Evolutionary conservation across 1,284 basidiomycete genomes (phyloP), one percentile per base, ranked within the genome.

Genomic region (Ustilago xerochloae): DNA sequence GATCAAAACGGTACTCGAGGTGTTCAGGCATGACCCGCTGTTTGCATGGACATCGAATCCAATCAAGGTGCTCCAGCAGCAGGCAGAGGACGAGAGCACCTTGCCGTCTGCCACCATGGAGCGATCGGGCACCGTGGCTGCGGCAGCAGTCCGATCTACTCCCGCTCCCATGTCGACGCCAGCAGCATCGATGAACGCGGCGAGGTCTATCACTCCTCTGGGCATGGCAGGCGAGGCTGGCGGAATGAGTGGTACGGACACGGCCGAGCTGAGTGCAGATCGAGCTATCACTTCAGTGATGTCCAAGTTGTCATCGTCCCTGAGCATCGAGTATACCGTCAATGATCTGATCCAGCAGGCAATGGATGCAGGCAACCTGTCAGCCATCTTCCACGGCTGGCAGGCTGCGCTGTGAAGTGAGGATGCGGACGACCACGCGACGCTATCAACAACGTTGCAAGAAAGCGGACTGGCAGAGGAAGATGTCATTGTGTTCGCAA

Each of bases 11-110:
- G 91, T 99, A 0, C 88, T 99, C 35, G 95, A 97, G 81, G 96
- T 98, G 12, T 97, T 98, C 89, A 94, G 93, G 84, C 90, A 97
- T 81, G 96, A 99, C 85, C 96, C 97, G 0, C 88, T 99, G 13
- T 93, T 97, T 78, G 91, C 90, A 22, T 99, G 96, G 96, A 71
- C 72, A 20, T 62, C 69, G 51, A 76, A 77, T 29, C 72, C 62
- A 32, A 75, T 80, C 57, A 80, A 80, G 55, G 69, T 80, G 35
- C 35, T 80, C 26, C 50, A 64, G 30, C 75, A 72, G 16, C 75
- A 79, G 45, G 68, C 64, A 33, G 63, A 41, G 16, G 64, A 73
- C 15, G 66, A 68, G 41, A 55, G 39, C 33, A 51, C 50, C 12
- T 15, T 58, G 51, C 50, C 58, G 12, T 26, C 55, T 9, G 9